phyloP scores from a whole-genome alignment of 805 yeast genomes.

The Yamadazyma tumulicola region DNA sequence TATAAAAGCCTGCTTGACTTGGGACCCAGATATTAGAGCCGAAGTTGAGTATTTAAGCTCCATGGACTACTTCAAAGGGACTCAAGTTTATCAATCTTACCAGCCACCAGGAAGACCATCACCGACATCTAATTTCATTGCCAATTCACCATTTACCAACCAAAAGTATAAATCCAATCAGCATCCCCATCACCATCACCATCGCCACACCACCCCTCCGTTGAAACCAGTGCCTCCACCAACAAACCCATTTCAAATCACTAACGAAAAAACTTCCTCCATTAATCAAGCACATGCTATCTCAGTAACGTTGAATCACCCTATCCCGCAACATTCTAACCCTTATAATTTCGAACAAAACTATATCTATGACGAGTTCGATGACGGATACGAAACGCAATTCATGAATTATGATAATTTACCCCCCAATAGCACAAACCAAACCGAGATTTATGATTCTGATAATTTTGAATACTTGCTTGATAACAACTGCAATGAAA shows the following conservation, averaged over 20 bases:
- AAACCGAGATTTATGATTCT: slow-evolving; percentile 2
- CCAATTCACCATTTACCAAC: no score
- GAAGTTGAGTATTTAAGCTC: slow-evolving; percentile 46
- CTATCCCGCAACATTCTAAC: background rate
- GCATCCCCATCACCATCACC: no score
- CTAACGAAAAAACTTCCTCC: background rate
- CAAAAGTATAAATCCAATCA: background rate
- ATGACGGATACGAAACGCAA: slow-evolving; percentile 19
- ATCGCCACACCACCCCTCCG: no score
- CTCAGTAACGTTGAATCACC: no score
- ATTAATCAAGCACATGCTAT: background rate
- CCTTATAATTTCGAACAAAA: background rate
- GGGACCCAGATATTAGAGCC: slow-evolving; percentile 76
- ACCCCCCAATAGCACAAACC: no score
- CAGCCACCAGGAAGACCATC: no score
- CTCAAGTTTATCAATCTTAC: slow-evolving; percentile 19
- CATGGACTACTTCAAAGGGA: slow-evolving; percentile 53
- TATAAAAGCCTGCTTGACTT: slow-evolving; percentile 52
- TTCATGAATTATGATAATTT: slow-evolving; percentile 9
- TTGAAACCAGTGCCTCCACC: no score
- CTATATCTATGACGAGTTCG: slow-evolving; percentile 15
- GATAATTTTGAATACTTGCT: background rate
- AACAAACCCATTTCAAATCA: no score
- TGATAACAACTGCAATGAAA: background rate
- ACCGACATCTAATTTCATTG: background rate